phyloP scores from a whole-genome alignment of 768 basidiomycete species.

The Leucocoprinus sp. region DNA sequence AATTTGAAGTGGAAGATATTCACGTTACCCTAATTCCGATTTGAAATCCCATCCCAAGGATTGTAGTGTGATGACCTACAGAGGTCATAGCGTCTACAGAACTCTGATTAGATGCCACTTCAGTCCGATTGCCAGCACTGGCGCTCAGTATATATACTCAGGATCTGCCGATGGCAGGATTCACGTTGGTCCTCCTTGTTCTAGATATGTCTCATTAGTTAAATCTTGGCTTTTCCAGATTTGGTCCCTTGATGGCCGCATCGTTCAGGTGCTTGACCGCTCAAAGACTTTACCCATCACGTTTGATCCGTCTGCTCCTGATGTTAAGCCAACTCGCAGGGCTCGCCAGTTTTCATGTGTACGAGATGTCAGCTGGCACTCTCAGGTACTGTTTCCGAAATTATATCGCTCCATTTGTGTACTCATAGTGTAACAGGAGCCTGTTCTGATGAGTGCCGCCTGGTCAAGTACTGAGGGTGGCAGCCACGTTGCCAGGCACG shows the following conservation, averaged over 20 bases:
- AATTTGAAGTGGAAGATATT: conserved; percentile 35
- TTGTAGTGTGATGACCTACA: conserved; percentile 92
- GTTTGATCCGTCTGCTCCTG: conserved; percentile 61
- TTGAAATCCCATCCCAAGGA: conserved; percentile 71
- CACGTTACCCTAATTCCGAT: conserved; percentile 56
- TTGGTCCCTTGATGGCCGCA: conserved; percentile 87
- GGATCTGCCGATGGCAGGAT: conserved; percentile 82
- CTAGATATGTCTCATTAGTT: background rate
- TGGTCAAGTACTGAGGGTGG: conserved; percentile 67
- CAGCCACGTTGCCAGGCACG: conserved; percentile 83
- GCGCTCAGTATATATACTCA: conserved; percentile 89
- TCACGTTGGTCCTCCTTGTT: conserved; percentile 45
- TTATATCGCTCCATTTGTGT: background rate
- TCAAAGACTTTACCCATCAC: conserved; percentile 61
- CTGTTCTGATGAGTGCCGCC: conserved; percentile 84
- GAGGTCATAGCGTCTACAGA: conserved; percentile 82
- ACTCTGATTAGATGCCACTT: conserved; percentile 97
- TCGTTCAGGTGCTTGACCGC: conserved; percentile 81
- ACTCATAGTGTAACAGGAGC: conserved; percentile 43
- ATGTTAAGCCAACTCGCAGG: conserved; percentile 27
- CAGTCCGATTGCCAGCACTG: conserved; percentile 88
- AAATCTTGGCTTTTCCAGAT: conserved; percentile 42
- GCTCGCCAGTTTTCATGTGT: conserved; percentile 47
- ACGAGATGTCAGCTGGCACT: conserved; percentile 94
- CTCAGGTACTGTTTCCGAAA: conserved; percentile 39